These are phyloP conservation scores for Penicillium sp. DNA, from an alignment of 2,329 filamentous ascomycete genomes.

Conservation along the genomic window DNA sequence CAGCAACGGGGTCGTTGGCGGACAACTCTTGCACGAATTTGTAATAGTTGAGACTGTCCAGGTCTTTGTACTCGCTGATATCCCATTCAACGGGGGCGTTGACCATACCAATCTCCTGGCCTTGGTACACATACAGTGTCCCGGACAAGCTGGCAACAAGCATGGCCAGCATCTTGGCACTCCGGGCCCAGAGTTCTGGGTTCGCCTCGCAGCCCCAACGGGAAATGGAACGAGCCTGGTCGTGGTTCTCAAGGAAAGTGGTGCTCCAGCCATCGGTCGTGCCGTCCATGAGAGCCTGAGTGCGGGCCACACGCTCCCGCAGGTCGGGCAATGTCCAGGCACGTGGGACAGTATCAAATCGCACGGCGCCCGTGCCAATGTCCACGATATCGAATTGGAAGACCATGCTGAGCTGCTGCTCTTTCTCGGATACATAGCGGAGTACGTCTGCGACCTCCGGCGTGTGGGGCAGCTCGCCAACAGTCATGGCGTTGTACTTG, in stretches of 20 bases:
- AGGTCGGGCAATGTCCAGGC: conserved; percentile 52
- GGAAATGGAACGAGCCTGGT: conserved; percentile 59
- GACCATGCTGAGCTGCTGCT: conserved; percentile 68
- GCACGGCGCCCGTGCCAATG: conserved; percentile 52
- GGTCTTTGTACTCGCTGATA: conserved; percentile 46
- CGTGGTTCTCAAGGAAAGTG: conserved; percentile 66
- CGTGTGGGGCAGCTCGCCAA: conserved; percentile 69
- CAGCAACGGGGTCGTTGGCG: conserved; percentile 44
- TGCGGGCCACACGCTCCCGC: conserved; percentile 52
- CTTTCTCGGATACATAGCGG: conserved; percentile 60
- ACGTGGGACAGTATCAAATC: conserved; percentile 50
- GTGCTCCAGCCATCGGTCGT: conserved; percentile 55
- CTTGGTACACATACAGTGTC: conserved; percentile 62
- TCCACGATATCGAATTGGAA: conserved; percentile 60
- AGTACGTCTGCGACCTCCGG: conserved; percentile 61
- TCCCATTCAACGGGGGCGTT: conserved; percentile 56
- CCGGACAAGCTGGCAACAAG: conserved; percentile 53
- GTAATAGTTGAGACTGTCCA: conserved; percentile 54
- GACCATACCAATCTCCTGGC: conserved; percentile 63
- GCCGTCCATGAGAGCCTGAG: conserved; percentile 56
- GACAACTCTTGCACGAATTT: conserved; percentile 35
- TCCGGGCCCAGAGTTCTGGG: conserved; percentile 46
- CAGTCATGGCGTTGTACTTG: conserved; percentile 67
- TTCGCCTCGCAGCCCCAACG: conserved; percentile 56
- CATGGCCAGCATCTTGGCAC: conserved; percentile 59